Conservation (phyloP, 2,329 filamentous ascomycete genomes). For the Monilinia fructigena region DNA sequence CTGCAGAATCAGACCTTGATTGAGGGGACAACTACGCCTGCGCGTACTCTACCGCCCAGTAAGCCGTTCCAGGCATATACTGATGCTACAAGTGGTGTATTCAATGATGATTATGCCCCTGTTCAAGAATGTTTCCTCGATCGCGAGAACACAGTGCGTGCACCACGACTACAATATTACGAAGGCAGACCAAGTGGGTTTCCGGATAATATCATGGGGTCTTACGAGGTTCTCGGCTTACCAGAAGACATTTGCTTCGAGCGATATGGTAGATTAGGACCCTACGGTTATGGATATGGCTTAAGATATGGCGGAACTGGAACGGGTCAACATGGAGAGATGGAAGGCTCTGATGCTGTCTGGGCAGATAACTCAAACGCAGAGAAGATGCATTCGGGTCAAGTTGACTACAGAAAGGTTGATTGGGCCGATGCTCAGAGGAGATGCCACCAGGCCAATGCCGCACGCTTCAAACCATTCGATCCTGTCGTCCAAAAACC, state of each 20-base stretch:
- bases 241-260: conserved; percentile 91
- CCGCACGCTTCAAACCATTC: conserved; percentile 56
- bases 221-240: conserved; percentile 75
- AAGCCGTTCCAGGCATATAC: conserved; percentile 63
- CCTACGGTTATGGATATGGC: conserved; percentile 89
- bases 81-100: conserved; percentile 50
- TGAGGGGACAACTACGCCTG: conserved; percentile 40
- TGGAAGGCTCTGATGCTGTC: conserved; percentile 73
- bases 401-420: conserved; percentile 74
- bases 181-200: conserved; percentile 79
- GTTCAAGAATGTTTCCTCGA: conserved; percentile 80
- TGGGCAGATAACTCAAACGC: conserved; percentile 57
- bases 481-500: conserved; percentile 19
- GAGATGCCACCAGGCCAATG: conserved; percentile 70
- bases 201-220: conserved; percentile 82
- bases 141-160: conserved; percentile 57
- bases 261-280: conserved; percentile 79
- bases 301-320: conserved; percentile 75
- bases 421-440: conserved; percentile 78
- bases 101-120: conserved; percentile 48
- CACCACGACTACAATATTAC: conserved; percentile 72
- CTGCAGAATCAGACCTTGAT: conserved; percentile 42
- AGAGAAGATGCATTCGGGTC: conserved; percentile 44
- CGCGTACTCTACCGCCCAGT: conserved; percentile 47
- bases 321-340: conserved; percentile 80